Percentiles rank a stretch among this genome's conserved stretches.
These are phyloP conservation scores for Pulveroboletus ravenelii DNA, from an alignment of 768 basidiomycete genomes.

Conservation along the genomic window DNA sequence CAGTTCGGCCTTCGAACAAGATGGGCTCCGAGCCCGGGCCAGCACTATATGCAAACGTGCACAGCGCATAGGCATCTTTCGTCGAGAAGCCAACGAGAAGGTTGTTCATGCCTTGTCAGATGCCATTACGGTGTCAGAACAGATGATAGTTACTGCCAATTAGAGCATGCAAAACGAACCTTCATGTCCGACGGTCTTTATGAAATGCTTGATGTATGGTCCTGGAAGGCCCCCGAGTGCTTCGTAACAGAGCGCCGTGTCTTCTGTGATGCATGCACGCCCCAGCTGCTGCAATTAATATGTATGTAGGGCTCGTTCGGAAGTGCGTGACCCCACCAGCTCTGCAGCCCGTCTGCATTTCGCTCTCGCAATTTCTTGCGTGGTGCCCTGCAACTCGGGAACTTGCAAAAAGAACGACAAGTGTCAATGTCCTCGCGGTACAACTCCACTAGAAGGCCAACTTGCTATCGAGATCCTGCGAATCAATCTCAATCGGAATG, in stretches of 20 bases:
- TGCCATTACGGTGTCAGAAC: neutral
- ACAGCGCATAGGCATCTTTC: constrained; percentile 81
- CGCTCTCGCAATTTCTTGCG: constrained; percentile 80
- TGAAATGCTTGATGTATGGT: constrained; percentile 95
- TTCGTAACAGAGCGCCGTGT: constrained; percentile 89
- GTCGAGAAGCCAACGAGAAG: constrained; percentile 74
- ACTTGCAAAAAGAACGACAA: constrained; percentile 42
- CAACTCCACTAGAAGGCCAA: constrained; percentile 10
- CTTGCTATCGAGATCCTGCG: constrained; percentile 76
- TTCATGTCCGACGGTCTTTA: constrained; percentile 77
- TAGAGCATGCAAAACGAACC: constrained; percentile 39
- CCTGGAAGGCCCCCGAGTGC: constrained; percentile 91
- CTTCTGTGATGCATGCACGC: constrained; percentile 74
- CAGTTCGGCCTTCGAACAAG: constrained; percentile 81
- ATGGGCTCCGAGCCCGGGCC: constrained; percentile 79
- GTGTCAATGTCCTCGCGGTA: neutral
- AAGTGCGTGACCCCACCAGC: constrained; percentile 43
- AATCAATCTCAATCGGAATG: constrained; percentile 67
- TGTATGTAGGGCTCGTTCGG: neutral
- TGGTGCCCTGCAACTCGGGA: constrained; percentile 91
- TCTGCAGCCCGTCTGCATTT: constrained; percentile 88
- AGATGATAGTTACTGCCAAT: neutral
- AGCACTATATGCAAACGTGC: constrained; percentile 92
- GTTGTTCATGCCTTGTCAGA: constrained; percentile 62
- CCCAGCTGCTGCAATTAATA: constrained; percentile 34